These are phyloP conservation scores for Lichtheimia corymbifera DNA, from an alignment of 371 early-diverging fungal genomes.

Conservation along the genomic window DNA sequence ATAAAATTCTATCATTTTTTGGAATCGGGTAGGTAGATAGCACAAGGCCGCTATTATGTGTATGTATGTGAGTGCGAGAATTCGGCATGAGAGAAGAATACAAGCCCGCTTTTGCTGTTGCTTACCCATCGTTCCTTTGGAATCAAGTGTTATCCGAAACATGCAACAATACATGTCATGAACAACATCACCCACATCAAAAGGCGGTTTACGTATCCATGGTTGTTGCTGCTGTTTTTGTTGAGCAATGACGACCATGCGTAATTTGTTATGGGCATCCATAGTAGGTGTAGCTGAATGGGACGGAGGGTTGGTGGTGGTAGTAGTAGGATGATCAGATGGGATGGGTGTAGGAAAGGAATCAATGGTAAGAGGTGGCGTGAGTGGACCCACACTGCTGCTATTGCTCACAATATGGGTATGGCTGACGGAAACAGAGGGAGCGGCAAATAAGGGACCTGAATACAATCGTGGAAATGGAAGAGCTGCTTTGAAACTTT, in stretches of 20 bases:
- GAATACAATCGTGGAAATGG: conserved; percentile 14
- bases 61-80: background rate
- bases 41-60: conserved; percentile 22
- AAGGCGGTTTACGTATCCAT: conserved; percentile 2
- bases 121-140: conserved; percentile 24
- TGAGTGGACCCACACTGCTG: conserved; percentile 14
- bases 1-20: conserved; percentile 24
- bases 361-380: conserved; percentile 14
- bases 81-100: background rate
- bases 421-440: conserved; percentile 9
- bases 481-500: conserved; percentile 7
- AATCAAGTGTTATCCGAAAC: conserved; percentile 23
- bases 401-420: conserved; percentile 8
- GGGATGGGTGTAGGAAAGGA: background rate
- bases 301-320: background rate
- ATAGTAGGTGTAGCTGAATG: background rate
- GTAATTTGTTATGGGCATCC: background rate
- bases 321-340: background rate
- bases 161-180: conserved; percentile 19
- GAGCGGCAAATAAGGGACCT: conserved; percentile 14
- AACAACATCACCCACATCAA: conserved; percentile 12
- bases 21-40: conserved; percentile 29
- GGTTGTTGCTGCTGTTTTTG: conserved; percentile 5
- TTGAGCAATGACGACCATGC: background rate
- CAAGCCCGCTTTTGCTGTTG: too few species aligned